These are phyloP conservation scores for Glomus cerebriforme DNA, from an alignment of 192 early-diverging fungal species.

Conservation along the genomic window DNA sequence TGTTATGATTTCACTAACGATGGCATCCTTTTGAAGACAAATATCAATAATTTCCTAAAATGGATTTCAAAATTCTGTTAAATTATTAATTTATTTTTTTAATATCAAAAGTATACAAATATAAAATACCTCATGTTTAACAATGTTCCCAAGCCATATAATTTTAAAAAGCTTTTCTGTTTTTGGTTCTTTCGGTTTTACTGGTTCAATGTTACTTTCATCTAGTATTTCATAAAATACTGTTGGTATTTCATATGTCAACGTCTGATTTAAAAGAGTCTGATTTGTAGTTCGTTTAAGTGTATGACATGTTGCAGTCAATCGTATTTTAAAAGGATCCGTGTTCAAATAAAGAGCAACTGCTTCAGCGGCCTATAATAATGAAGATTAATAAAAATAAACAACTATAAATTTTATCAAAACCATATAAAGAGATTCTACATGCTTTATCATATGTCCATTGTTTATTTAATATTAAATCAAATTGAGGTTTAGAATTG, in stretches of 20 bases:
- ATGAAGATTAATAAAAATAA: constrained; percentile 29
- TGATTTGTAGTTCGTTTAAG: constrained; percentile 40
- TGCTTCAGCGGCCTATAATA: constrained; percentile 56
- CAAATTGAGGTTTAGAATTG: constrained; percentile 45
- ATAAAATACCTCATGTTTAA: constrained; percentile 64
- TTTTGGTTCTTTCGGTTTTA: constrained; percentile 40
- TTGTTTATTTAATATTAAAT: constrained; percentile 63
- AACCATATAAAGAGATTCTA: too few species aligned
- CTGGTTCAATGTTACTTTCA: constrained; percentile 76
- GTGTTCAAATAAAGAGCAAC: constrained; percentile 62
- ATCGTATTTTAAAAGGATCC: constrained; percentile 74
- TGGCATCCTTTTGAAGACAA: constrained; percentile 65
- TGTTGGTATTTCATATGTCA: constrained; percentile 23
- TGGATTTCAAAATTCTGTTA: too few species aligned
- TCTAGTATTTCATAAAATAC: constrained; percentile 87
- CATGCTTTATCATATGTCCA: too few species aligned
- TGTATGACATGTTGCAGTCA: constrained; percentile 46
- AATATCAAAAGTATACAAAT: constrained; percentile 5
- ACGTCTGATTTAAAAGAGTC: constrained; percentile 43
- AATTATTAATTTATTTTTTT: too few species aligned
- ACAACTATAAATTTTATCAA: neutral
- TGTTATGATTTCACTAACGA: constrained; percentile 52
- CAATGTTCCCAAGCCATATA: constrained; percentile 61
- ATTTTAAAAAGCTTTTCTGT: constrained; percentile 74
- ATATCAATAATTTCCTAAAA: constrained; percentile 51